phyloP scores from a whole-genome alignment of 192 early-diverging fungal species.

The Thamnidium elegans region DNA sequence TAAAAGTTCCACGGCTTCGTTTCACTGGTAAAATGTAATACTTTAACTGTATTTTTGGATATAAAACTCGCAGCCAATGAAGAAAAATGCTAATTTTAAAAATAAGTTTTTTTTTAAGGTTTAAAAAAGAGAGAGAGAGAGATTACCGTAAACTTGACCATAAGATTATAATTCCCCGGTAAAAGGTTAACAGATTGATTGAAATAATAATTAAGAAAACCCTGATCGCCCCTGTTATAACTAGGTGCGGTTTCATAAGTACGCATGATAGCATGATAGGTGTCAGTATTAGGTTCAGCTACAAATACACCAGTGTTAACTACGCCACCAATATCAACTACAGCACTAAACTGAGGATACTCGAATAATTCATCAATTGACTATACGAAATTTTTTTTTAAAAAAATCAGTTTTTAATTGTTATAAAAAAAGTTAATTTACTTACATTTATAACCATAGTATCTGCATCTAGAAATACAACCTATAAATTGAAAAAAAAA shows the following conservation, averaged over 20 bases:
- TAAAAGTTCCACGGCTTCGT: slow-evolving; percentile 33
- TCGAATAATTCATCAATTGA: slow-evolving; percentile 22
- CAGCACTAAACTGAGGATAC: slow-evolving; percentile 20
- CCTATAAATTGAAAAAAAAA: too few relatives aligned
- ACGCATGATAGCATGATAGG: slow-evolving; percentile 15
- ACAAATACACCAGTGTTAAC: slow-evolving; percentile 26
- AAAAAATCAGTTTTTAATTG: too few relatives aligned
- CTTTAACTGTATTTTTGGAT: slow-evolving; percentile 19
- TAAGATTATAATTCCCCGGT: slow-evolving; percentile 31
- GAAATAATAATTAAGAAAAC: slow-evolving; percentile 38
- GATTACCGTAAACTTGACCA: slow-evolving; percentile 27
- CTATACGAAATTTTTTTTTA: neutral
- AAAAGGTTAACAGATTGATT: slow-evolving; percentile 19
- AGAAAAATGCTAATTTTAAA: slow-evolving; percentile 16
- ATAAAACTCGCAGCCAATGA: slow-evolving; percentile 10
- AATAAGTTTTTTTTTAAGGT: neutral
- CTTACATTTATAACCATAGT: too few relatives aligned
- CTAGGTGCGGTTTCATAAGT: slow-evolving; percentile 20
- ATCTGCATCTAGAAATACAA: too few relatives aligned
- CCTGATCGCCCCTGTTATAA: slow-evolving; percentile 36
- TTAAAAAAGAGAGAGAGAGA: too few relatives aligned
- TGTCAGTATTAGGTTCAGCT: slow-evolving; percentile 14
- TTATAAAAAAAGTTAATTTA: too few relatives aligned
- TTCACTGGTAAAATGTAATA: slow-evolving; percentile 32
- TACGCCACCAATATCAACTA: slow-evolving; percentile 17